Base-by-base conservation (phyloP, 345 rosid genomes). In the Firmiana major region DNA sequence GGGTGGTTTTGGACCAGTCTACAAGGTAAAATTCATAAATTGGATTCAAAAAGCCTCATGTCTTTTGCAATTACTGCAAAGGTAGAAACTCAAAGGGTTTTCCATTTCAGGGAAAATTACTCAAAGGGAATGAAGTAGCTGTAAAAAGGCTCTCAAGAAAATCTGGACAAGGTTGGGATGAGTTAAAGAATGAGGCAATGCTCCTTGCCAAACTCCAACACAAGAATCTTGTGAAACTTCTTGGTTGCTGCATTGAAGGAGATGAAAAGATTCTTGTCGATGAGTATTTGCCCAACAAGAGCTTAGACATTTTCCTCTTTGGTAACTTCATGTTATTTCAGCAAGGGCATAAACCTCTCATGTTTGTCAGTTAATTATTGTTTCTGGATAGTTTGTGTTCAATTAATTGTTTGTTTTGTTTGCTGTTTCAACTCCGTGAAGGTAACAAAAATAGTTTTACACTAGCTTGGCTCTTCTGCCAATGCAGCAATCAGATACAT, bases 1-100 rank as follows among this genome's bases (percentile, higher is more conserved):
- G 66, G 76, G 76, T 58, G 76, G 76, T 13, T 73, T 73, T 73
- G 76, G 76, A 58, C 65, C 76, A 22, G 76, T 73, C 2, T 74
- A 74, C 67, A 59, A 58, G 77, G 68, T 74, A 45, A 24, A 42
- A 24, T 57, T 38, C 67, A 24, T 0, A 22, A 0, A 22, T 19
- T 54, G 3, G 58, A 19, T 19, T 10, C 24, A 17, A 16, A 51
- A 17, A 17, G 22, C 57, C 21, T 51, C 57, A 1, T 51, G 60
- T 55, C 28, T 5, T 7, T 55, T 57, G 62, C 62, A 57, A 57
- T 12, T 57, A 17, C 3, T 5, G 8, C 22, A 53, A 19, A 54
- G n/a, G 1, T n/a, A 11, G 36, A 26, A 59, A 26, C 7, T 24
- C 24, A 53, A 70, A 16, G 31, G 69, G 4, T 24, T 58, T 26